These are phyloP conservation scores for Gamarada debralockiae DNA, from an alignment of 495 filamentous ascomycete genomes.

Conservation along the genomic window DNA sequence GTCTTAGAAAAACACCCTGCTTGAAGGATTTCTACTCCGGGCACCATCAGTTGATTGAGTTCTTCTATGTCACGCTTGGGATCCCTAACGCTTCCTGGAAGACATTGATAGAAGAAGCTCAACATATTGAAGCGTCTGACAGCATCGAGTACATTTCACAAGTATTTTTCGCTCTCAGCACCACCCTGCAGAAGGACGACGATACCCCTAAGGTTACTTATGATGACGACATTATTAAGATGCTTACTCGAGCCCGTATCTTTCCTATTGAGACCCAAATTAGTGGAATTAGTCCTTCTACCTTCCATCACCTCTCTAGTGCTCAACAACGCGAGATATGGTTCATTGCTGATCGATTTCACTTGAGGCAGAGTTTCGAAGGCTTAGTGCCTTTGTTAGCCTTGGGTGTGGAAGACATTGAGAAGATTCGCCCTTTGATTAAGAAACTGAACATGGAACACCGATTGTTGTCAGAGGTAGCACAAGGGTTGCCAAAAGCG, in stretches of 20 bases:
- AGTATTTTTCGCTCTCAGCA: neutral
- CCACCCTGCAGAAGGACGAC: neutral
- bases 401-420: neutral
- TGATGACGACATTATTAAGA: neutral
- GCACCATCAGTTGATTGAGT: too few relatives aligned
- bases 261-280: neutral
- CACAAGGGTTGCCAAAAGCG: neutral
- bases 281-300: too few relatives aligned
- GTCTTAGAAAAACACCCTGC: neutral
- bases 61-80: neutral
- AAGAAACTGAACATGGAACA: neutral
- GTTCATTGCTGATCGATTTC: conserved; percentile 1
- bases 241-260: neutral
- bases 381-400: neutral
- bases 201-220: neutral
- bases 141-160: neutral
- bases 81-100: neutral
- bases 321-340: neutral
- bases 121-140: neutral
- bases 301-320: neutral
- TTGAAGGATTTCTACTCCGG: neutral
- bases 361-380: neutral
- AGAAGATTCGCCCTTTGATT: neutral
- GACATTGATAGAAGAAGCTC: neutral
- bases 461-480: neutral